Base-by-base conservation (phyloP, 768 basidiomycete genomes). In the Agrocybe praecox region DNA sequence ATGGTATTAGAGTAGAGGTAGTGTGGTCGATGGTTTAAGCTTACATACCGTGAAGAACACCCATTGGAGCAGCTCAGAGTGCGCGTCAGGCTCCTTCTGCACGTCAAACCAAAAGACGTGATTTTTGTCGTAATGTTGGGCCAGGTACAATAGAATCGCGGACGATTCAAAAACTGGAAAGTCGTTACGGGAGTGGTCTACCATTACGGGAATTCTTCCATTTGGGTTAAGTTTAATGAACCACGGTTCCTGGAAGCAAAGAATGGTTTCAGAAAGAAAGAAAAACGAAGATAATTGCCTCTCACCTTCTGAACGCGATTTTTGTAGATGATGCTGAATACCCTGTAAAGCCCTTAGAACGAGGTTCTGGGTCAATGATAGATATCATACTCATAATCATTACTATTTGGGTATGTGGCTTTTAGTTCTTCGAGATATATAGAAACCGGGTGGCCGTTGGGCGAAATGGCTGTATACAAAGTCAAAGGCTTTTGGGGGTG, bases 31-130 rank as follows among this genome's bases (percentile, higher is more conserved):
- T 33, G 15, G 49, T 45, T 11, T 12, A 18, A 4, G 5, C 12
- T 26, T 17, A 55, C 66, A 52, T 59, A 88, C 88, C 15, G 86
- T 81, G 61, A 94, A 95, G 76, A 94, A 92, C 49, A 94, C 85
- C 94, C 92, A 96, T 66, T 92, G 92, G 21, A 92, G 65, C 74
- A 84, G 79, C 72, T 89, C 86, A 64, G 84, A 88, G 64, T 87
- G 85, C 32, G 86, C 77, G 45, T 89, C 77, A 4, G 84, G 79
- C 2, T 83, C 73, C 15, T 66, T 75, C n/a, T 62, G 70, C 2
- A 76, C 72, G 62, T 88, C 79, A 71, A 89, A 93, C 63, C 74
- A 81, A 64, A 94, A 89, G 62, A 83, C 79, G 68, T 80, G 72
- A n/a, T 90, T 83, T 62, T 78, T 86, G 72, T 96, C 94, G 65